Base-by-base conservation (phyloP, 139 green algal genomes). In the Auxenochlorella pyrenoidosa region DNA sequence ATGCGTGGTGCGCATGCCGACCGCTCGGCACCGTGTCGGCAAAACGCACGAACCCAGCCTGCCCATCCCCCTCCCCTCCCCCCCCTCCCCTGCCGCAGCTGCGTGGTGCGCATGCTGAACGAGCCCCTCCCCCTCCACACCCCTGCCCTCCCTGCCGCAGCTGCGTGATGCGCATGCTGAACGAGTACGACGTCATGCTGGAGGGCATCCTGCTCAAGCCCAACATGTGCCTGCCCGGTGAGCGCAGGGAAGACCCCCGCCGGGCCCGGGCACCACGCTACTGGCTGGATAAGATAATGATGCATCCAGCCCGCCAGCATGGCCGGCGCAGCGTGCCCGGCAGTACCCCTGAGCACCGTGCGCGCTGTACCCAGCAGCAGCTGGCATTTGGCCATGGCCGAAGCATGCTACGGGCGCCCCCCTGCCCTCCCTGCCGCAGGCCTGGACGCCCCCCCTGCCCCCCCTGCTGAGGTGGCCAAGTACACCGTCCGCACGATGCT, bases 151-250 rank as follows among this genome's bases (percentile, higher is more conserved):
- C 10, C 36, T 3, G 96, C 15, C 95, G 96, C 93, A 94, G 81
- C 82, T 93, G 97, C 75, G 94, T 98, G 13, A 94, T 97, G 87
- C 89, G 96, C 40, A 72, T 96, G 84, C 94, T 98, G 40, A 98
- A 98, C 77, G 95, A 98, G 91, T 98, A 98, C 84, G 89, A 95
- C 43, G 94, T 99, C 30, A 86, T 95, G 79, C 90, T 98, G 68
- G 96, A 98, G 86, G 95, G 94, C 71, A 98, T 97, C 89, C 92
- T 99, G 85, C 93, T 99, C 75, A 99, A 99, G 94, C 97, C 96
- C 87, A 98, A 97, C 94, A 98, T 98, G 96, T 90, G 93, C 72
- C 89, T 96, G 75, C 93, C 95, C 22, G 91, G 94, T 91, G 76
- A 76, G 80, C 19, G 28, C n/a, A n/a, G n/a, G n/a, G n/a, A n/a